Evolutionary conservation across 1,284 basidiomycete species (phyloP), one percentile per base, ranked within the genome.

Genomic region (Cryptococcus sp.): DNA sequence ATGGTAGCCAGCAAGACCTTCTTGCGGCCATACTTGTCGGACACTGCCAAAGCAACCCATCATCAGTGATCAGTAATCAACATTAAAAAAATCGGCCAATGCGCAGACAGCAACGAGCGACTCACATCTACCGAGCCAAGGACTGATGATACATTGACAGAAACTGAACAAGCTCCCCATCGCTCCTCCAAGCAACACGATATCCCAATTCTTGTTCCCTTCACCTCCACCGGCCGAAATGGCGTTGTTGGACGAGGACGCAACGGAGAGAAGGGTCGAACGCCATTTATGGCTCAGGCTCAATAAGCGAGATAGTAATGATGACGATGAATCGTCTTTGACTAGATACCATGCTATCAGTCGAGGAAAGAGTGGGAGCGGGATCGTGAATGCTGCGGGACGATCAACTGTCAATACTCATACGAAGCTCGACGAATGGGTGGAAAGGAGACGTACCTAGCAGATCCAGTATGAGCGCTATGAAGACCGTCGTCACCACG

Each of bases 161-260:
- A 90, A 86, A 50, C 89, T 91, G 81, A 94, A 94, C 19, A 88
- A 82, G 8, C 91, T 93, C 3, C 91, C 91, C 88, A 93, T 90
- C 43, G 92, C 80, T 7, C 91, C 90, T 39, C 89, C 88, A 83
- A 77, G 67, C 16, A 79, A 61, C 6, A 79, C 76, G 11, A 77
- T 68, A 61, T 79, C 77, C 58, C 75, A 67, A 47, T 66, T 72
- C 60, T 68, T 71, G 17, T 65, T 58, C 45, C 27, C 64, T 41
- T 58, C 64, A 10, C 23, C 45, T 53, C 20, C 40, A 52, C 43
- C 23, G 13, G 40, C 42, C 42, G 17, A 11, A 47, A 38, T 46
- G 11, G 38, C 15, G 3, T 43, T 16, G 5, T 22, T 5, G 43
- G 39, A 46, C 27, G 60, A 20, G 20, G 54, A 46, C 16, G 5